Evolutionary conservation across 140 eudicot genomes (phyloP).

Genomic region (Ambrosia hybrid): DNA sequence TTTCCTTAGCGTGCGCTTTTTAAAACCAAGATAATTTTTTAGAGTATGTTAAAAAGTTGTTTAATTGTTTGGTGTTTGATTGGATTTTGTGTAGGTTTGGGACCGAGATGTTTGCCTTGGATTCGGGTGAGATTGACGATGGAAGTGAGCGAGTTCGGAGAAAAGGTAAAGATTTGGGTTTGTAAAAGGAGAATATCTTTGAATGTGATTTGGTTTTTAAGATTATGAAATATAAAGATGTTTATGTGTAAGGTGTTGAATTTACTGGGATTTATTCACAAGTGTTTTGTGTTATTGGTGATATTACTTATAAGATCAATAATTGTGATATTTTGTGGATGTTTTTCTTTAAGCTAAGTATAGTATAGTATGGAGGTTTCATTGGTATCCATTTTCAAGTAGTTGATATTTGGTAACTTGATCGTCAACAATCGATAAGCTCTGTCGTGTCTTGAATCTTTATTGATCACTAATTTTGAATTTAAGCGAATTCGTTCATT

Average conservation of each 20-base stretch:
- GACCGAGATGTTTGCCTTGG: not conserved
- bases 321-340: conserved; percentile 10
- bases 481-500: too few species aligned
- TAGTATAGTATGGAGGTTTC: too few species aligned
- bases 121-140: not conserved
- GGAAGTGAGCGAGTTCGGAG: not conserved
- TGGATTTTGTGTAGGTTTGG: conserved; percentile 11
- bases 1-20: too few species aligned
- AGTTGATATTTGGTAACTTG: not conserved
- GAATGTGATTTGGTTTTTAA: conserved; percentile 12
- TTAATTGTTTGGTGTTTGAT: not conserved
- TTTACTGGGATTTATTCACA: conserved; percentile 7
- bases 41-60: too few species aligned
- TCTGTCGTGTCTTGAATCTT: too few species aligned
- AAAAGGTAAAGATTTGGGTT: conserved; percentile 19
- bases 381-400: not conserved
- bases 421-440: too few species aligned
- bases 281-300: conserved; percentile 11
- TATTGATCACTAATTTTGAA: too few species aligned
- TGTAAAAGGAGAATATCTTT: conserved; percentile 4
- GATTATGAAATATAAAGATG: conserved; percentile 10
- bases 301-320: conserved; percentile 9
- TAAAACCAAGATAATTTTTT: too few species aligned
- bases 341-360: not conserved
- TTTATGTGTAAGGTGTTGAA: conserved; percentile 22